Base-by-base conservation (phyloP, 2,329 filamentous ascomycete genomes). In the Xylariaceae sp. region DNA sequence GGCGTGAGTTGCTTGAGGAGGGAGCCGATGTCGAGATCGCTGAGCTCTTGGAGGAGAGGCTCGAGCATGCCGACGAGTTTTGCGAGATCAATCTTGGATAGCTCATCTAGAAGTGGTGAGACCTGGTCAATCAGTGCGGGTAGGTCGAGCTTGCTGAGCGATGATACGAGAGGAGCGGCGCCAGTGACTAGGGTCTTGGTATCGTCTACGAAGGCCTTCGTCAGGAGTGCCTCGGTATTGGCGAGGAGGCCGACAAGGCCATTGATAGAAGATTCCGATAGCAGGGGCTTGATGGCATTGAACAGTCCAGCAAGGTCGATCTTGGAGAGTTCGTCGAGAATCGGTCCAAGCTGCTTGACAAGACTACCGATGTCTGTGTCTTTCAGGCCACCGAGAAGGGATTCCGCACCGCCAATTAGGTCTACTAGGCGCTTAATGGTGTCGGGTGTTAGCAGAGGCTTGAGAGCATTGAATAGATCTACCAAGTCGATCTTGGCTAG, bases 1-100 rank as follows among this genome's bases (percentile, higher is more conserved):
- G 73, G 73, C 1, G 64, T 64, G 0, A 77, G n/a, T 2, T 73
- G 68, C n/a, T 73, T 62, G 35, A 77, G 61, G 3, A 77, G 54
- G 4, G 69, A 69, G 8, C 70, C 60, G 1, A 76, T 58, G 35
- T 76, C 72, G 11, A 75, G 64, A 30, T 68, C 58, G 15, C 67
- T 65, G 2, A 76, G 62, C 1, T 70, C 67, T 8, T 63, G 50
- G n/a, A 71, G 61, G 17, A 78, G 60, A 0, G 75, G 74, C 4
- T 67, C 67, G 1, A 76, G 66, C 67, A 53, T 69, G 63, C 3
- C 71, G 61, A 58, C 71, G 65, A 74, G 60, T 44, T 72, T 64
- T 39, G 61, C 60, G 8, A 74, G 53, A 15, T 64, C 61, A 41
- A 64, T 56, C 60, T 63, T 63, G 13, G 54, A 8, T 18, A 64